These are phyloP conservation scores for Smallanthus sonchifolius DNA, from an alignment of 129 eudicot genomes.

Conservation along the genomic window DNA sequence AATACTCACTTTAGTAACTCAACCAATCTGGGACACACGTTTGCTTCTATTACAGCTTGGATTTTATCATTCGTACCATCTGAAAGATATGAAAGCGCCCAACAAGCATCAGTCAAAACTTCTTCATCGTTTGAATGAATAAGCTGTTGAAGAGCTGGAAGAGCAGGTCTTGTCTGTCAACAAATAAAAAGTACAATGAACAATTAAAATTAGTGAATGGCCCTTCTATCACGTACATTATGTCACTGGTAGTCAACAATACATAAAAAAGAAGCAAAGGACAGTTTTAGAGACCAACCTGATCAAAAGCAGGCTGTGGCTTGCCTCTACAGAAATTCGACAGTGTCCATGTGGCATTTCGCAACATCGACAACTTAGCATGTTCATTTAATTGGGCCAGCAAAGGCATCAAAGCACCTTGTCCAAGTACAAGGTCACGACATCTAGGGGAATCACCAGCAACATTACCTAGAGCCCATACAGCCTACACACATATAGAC, in stretches of 20 bases:
- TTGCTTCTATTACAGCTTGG: constrained; percentile 65
- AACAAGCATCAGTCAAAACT: constrained; percentile 69
- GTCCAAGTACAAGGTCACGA: constrained; percentile 66
- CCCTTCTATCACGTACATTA: not conserved
- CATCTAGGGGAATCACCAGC: constrained; percentile 89
- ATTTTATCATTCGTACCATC: constrained; percentile 74
- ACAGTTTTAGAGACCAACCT: constrained; percentile 38
- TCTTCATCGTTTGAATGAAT: constrained; percentile 79
- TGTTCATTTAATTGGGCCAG: constrained; percentile 63
- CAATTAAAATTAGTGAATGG: not conserved
- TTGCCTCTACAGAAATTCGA: constrained; percentile 87
- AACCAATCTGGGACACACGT: constrained; percentile 60
- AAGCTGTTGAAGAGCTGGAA: constrained; percentile 69
- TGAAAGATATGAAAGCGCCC: constrained; percentile 76
- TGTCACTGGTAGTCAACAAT: not conserved
- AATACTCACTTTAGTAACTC: constrained; percentile 52
- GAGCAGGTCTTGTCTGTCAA: constrained; percentile 67
- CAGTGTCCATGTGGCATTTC: constrained; percentile 86
- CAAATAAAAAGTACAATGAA: not conserved
- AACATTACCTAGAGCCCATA: constrained; percentile 87
- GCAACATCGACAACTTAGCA: constrained; percentile 78
- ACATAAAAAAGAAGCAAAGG: not conserved
- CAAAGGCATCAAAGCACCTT: constrained; percentile 68
- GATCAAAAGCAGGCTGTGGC: constrained; percentile 74
- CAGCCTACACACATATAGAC: constrained; percentile 41